These are phyloP conservation scores for Capsicum chinense DNA, from an alignment of 257 asterid species.

Conservation along the genomic window DNA sequence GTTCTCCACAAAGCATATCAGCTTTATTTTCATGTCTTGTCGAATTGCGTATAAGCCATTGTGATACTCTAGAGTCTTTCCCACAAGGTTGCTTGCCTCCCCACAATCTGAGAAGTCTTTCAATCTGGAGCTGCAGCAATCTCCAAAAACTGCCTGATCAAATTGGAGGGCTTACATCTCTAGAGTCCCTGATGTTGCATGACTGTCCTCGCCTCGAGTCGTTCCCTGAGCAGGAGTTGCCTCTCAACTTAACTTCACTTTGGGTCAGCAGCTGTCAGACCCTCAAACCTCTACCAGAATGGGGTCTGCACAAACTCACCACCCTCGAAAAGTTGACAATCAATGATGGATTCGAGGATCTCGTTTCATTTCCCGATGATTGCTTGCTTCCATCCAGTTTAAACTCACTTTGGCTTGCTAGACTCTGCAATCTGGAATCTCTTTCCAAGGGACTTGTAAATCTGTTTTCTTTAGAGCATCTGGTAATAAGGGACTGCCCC, in stretches of 20 bases:
- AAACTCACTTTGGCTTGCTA: background rate
- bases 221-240: constrained; percentile 34
- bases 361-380: constrained; percentile 28
- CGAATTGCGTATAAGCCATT: background rate
- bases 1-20: background rate
- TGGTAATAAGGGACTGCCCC: background rate
- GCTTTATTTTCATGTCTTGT: background rate
- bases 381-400: constrained; percentile 32
- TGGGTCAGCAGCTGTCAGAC: background rate
- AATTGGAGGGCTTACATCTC: constrained; percentile 26
- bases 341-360: constrained; percentile 16
- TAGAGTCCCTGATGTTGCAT: background rate
- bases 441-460: constrained; percentile 27
- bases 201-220: constrained; percentile 22
- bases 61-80: constrained; percentile 25
- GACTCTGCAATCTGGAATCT: constrained; percentile 16
- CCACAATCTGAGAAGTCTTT: constrained; percentile 29
- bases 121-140: constrained; percentile 9
- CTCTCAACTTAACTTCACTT: constrained; percentile 31
- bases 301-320: constrained; percentile 29
- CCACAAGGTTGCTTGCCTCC: constrained; percentile 26
- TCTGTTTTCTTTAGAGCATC: constrained; percentile 6
- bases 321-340: constrained; percentile 14
- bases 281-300: constrained; percentile 35
- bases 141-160: constrained; percentile 7